phyloP scores from a whole-genome alignment of 2,329 filamentous ascomycete species.

The Neodidymelliopsis sp. region DNA sequence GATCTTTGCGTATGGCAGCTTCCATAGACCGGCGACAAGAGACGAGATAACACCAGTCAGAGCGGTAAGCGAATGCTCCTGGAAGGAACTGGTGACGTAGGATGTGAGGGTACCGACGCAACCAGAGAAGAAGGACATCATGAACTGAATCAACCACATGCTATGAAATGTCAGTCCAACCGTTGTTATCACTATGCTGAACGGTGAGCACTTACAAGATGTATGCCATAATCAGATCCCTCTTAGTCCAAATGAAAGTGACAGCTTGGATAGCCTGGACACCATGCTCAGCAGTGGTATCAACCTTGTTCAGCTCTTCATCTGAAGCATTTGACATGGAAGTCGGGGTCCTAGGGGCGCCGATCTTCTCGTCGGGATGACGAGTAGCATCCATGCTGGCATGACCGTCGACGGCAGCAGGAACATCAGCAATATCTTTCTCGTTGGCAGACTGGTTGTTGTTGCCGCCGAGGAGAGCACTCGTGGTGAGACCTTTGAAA shows the following conservation, averaged over 20 bases:
- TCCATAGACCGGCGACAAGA: constrained; percentile 50
- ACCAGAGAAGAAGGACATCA: constrained; percentile 56
- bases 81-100: constrained; percentile 52
- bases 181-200: neutral
- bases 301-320: constrained; percentile 43
- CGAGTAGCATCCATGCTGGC: constrained; percentile 36
- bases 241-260: constrained; percentile 39
- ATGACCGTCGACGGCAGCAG: constrained; percentile 37
- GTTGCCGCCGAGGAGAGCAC: constrained; percentile 34
- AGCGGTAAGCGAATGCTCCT: constrained; percentile 48
- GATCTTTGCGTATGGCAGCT: constrained; percentile 53
- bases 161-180: constrained; percentile 32
- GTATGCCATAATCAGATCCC: constrained; percentile 37
- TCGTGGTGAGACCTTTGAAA: constrained; percentile 42
- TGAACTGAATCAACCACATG: constrained; percentile 54
- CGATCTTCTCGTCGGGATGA: constrained; percentile 38
- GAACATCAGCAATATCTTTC: constrained; percentile 39
- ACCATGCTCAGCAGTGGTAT: constrained; percentile 38
- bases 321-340: constrained; percentile 30
- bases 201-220: constrained; percentile 30
- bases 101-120: constrained; percentile 50
- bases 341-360: constrained; percentile 25
- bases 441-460: constrained; percentile 22
- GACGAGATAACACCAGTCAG: constrained; percentile 49
- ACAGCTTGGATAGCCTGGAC: constrained; percentile 41